These are phyloP conservation scores for Haematococcus lacustris DNA, from an alignment of 139 green algal species.

Conservation along the genomic window DNA sequence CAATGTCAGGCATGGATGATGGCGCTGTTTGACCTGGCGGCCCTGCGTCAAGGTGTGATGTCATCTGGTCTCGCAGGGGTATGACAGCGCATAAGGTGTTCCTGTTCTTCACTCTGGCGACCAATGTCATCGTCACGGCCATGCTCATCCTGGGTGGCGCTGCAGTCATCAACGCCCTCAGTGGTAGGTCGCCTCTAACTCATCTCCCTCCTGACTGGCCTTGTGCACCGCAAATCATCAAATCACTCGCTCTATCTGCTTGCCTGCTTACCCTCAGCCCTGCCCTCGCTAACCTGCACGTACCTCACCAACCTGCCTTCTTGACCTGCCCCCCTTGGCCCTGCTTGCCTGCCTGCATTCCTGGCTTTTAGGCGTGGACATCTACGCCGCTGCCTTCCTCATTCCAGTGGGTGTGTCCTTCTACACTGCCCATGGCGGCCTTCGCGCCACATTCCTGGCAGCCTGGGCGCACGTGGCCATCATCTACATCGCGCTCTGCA, in stretches of 20 bases:
- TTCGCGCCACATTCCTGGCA: conserved; percentile 87
- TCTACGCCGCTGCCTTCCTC: conserved; percentile 55
- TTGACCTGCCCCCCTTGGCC: too few relatives aligned
- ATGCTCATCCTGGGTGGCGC: conserved; percentile 90
- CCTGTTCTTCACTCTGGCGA: conserved; percentile 75
- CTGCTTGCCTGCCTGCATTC: too few relatives aligned
- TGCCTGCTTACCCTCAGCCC: too few relatives aligned
- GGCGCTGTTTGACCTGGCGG: too few relatives aligned
- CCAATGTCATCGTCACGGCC: conserved; percentile 85
- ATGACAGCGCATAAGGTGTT: conserved; percentile 73
- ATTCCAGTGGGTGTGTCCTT: conserved; percentile 73
- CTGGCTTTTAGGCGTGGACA: conserved; percentile 31
- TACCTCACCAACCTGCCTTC: too few relatives aligned
- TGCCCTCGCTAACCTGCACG: too few relatives aligned
- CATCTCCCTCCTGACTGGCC: too few relatives aligned
- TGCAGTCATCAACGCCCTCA: conserved; percentile 81
- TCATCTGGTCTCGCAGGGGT: too few relatives aligned
- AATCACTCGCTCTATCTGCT: too few relatives aligned
- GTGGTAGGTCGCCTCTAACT: conserved; percentile 37
- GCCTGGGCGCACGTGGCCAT: conserved; percentile 73
- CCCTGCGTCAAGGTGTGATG: too few relatives aligned
- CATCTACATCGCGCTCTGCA: conserved; percentile 77
- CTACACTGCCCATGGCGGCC: conserved; percentile 82
- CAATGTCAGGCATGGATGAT: too few relatives aligned
- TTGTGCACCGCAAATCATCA: too few relatives aligned